A percentile compares a stretch with the other conserved stretches of the same genome.
Evolutionary conservation across 495 filamentous ascomycete genomes (phyloP).

Genomic region (Tuber magnatum): DNA sequence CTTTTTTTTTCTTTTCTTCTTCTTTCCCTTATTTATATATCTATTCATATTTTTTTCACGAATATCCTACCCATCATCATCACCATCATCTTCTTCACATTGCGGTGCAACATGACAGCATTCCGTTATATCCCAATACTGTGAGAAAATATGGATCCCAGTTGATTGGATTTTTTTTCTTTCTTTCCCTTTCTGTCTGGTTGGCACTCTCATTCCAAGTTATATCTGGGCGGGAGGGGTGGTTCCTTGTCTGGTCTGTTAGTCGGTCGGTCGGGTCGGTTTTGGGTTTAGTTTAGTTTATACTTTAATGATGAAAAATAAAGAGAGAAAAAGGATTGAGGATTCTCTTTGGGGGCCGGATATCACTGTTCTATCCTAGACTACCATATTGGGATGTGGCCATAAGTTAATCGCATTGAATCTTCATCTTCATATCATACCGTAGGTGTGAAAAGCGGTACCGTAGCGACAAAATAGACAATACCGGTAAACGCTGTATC

Average conservation of each 20-base stretch:
- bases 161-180: neutral
- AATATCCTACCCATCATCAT: neutral
- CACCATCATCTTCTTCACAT: neutral
- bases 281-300: neutral
- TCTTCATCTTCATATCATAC: no score
- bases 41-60: neutral
- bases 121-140: neutral
- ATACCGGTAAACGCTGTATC: no score
- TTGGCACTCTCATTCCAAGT: neutral
- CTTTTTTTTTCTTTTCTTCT: conserved; percentile 5
- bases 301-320: neutral
- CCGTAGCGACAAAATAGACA: no score
- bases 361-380: neutral
- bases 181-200: neutral
- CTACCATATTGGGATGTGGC: no score
- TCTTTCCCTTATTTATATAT: conserved; percentile 7
- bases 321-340: neutral
- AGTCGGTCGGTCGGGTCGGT: neutral
- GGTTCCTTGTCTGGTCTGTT: neutral
- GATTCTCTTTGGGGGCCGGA: neutral
- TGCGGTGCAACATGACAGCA: neutral
- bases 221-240: neutral
- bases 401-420: neutral
- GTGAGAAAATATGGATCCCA: neutral
- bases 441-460: no score